Percentiles rank a stretch among this genome's conserved stretches.
Conservation (phyloP, 2,329 filamentous ascomycete genomes). For the Pseudogymnoascus sp. region DNA sequence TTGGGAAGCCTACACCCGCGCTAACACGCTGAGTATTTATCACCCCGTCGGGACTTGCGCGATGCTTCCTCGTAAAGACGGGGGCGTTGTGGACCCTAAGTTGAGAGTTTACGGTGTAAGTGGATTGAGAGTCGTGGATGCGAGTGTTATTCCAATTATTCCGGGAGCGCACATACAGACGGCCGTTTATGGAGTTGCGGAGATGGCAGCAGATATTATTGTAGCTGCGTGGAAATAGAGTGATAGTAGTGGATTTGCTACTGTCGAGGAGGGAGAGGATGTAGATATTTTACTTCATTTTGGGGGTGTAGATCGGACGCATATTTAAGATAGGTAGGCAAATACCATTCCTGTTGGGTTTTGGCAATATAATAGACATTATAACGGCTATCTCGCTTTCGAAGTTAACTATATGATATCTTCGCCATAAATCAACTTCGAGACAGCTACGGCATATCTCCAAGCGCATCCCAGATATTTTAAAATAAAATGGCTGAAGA, state of each 20-base stretch:
- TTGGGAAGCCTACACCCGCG: constrained; percentile 10
- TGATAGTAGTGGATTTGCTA: background rate
- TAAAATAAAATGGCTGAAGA: background rate
- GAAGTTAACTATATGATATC: background rate
- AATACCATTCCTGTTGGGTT: background rate
- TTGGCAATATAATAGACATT: background rate
- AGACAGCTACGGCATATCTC: background rate
- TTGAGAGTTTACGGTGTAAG: constrained; percentile 20
- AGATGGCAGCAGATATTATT: constrained; percentile 19
- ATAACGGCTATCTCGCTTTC: background rate
- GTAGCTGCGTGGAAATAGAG: background rate
- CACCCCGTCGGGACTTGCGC: constrained; percentile 18
- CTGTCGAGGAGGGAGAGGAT: background rate
- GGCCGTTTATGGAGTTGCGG: constrained; percentile 18
- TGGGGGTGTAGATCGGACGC: background rate
- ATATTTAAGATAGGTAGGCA: background rate
- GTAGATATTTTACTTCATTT: background rate
- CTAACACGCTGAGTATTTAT: constrained; percentile 9
- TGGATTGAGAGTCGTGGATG: constrained; percentile 20
- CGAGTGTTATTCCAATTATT: constrained; percentile 17
- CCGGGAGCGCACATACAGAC: constrained; percentile 15
- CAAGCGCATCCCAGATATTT: background rate
- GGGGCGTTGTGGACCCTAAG: constrained; percentile 19
- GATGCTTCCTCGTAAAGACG: constrained; percentile 16
- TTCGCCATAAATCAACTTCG: background rate